Base-by-base conservation (phyloP, 2,329 filamentous ascomycete species). In the Aureobasidium namibiae region DNA sequence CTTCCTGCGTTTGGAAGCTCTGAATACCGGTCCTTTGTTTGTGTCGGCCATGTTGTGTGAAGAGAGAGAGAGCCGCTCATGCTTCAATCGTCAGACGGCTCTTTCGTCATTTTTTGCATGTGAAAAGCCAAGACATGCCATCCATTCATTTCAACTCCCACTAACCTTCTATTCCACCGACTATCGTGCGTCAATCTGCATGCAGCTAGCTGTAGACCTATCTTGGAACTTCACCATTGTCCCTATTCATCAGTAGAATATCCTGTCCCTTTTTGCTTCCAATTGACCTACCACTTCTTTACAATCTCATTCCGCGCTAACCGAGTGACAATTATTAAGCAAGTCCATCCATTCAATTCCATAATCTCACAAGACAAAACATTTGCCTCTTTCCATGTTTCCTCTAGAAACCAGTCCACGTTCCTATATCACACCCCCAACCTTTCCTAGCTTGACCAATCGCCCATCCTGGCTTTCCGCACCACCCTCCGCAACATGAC, bases 401-500 rank as follows among this genome's bases (percentile, higher is more conserved):
- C 4, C 42, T n/a, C n/a, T 26, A 24, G 13, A 16, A 14, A 26
- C 10, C 42, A 45, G 4, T n/a, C 10, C 23, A 18, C 36, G 14
- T 21, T 16, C 24, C 24, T 9, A 42, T 18, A 34, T 4, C 16
- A 18, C 9, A 21, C 24, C 16, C 38, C 7, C 24, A 16, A 13
- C 21, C 24, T n/a, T 23, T 23, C n/a, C 16, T n/a, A 29, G 18
- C 44, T 49, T 26, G 54, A 26, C 18, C 23, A 38, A 60, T 24
- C 44, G 44, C 60, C 61, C 62, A 65, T n/a, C 59, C 63, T 67
- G 65, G 65, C 65, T 41, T 57, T 61, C 53, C 59, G 46, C 48
- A 18, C n/a, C 34, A 60, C 65, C 60, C 31, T 62, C 50, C 65
- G 64, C 66, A 77, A 61, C 61, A 91, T 92, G 88, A 83, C 86